Conservation (phyloP, 495 filamentous ascomycete genomes). For the Cudoniella acicularis region DNA sequence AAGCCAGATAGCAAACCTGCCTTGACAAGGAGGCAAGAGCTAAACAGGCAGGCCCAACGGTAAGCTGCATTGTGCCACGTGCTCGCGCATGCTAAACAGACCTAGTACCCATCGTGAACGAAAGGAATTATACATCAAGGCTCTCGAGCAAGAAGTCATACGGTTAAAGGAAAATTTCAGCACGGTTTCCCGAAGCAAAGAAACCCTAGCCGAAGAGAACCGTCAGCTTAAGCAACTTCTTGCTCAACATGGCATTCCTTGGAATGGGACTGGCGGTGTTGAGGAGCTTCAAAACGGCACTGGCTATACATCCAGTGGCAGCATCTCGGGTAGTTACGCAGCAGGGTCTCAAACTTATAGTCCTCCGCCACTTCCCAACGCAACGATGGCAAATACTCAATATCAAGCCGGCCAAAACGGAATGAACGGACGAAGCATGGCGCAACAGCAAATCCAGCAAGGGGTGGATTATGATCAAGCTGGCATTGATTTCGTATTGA, state of each 20-base stretch:
- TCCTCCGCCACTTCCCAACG: conserved; percentile 27
- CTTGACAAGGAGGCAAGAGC: conserved; percentile 85
- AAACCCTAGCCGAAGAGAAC: conserved; percentile 69
- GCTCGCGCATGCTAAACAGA: conserved; percentile 3
- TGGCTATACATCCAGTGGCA: conserved; percentile 49
- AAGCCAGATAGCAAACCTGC: conserved; percentile 97
- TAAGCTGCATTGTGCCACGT: conserved; percentile 33
- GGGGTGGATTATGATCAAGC: conserved; percentile 79
- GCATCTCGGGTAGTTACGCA: conserved; percentile 55
- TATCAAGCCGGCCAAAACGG: neutral
- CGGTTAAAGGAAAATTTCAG: conserved; percentile 62
- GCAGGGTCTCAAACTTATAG: conserved; percentile 33
- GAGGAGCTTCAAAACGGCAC: conserved; percentile 45
- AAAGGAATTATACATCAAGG: conserved; percentile 92
- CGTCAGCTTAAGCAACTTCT: conserved; percentile 71
- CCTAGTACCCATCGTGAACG: conserved; percentile 85
- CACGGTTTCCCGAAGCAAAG: conserved; percentile 60
- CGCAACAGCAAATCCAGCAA: conserved; percentile 34
- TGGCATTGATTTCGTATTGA: conserved; percentile 93
- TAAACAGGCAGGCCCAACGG: conserved; percentile 96
- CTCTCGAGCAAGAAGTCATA: conserved; percentile 85
- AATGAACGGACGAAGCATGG: conserved; percentile 25
- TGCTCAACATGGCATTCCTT: conserved; percentile 65
- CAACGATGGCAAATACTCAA: neutral
- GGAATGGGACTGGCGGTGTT: conserved; percentile 34